These are phyloP conservation scores for Nectriaceae sp. DNA, from an alignment of 2,329 filamentous ascomycete genomes.

Conservation along the genomic window DNA sequence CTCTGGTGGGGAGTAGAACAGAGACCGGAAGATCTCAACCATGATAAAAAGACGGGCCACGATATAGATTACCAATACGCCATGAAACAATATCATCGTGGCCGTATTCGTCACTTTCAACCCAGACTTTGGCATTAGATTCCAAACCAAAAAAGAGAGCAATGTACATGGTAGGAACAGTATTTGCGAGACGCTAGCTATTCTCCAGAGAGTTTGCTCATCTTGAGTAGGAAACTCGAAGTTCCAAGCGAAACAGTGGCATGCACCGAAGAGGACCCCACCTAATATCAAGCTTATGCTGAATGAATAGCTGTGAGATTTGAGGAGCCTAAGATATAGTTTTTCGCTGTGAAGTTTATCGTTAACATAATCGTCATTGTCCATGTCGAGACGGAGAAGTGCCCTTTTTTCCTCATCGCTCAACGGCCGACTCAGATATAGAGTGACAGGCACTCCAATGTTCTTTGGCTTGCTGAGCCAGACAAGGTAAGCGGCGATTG, in stretches of 20 bases:
- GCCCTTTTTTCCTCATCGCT: background rate
- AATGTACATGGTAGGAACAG: too few relatives aligned
- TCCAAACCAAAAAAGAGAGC: background rate
- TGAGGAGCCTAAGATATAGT: too few relatives aligned
- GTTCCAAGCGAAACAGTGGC: background rate
- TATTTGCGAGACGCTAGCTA: background rate
- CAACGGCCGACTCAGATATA: background rate
- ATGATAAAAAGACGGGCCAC: background rate
- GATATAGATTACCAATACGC: background rate
- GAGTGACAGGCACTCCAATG: background rate
- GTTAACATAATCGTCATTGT: too few relatives aligned
- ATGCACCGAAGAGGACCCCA: background rate
- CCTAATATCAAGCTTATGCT: background rate
- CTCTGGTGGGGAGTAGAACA: background rate
- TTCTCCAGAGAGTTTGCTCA: background rate
- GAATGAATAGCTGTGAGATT: too few relatives aligned
- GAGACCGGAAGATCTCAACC: background rate
- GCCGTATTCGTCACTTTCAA: background rate
- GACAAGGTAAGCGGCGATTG: background rate
- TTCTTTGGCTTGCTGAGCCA: background rate
- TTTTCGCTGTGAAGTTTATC: too few relatives aligned
- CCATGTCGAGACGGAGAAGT: too few relatives aligned
- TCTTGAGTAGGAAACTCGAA: background rate
- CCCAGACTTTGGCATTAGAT: background rate
- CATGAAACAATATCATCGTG: background rate